Base-by-base conservation (phyloP, 768 basidiomycete genomes). In the Mycena belliarum region DNA sequence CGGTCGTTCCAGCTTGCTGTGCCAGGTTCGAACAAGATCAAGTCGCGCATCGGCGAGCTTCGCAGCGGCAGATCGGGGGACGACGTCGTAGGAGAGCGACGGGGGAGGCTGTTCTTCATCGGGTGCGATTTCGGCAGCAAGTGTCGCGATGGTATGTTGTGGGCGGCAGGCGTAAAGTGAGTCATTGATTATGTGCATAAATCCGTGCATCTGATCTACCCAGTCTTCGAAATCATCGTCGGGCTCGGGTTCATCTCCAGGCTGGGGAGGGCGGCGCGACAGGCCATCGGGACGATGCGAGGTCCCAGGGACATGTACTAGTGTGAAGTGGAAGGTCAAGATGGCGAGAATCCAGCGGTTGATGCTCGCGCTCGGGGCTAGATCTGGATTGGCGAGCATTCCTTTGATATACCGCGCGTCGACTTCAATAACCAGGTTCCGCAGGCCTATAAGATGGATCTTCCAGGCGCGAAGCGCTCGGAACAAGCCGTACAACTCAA, bases 361-460 rank as follows among this genome's bases (percentile, higher is more conserved):
- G 4, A 73, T 66, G 5, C 60, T 49, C 0, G 65, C 60, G 28
- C 61, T 70, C 4, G 68, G 70, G 35, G 57, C 66, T 20, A 61
- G 40, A 48, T 68, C 65, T 3, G 62, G 73, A 16, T 68, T 70
- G 9, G 56, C 63, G 10, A 72, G 56, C 73, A 74, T 78, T 3
- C 73, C 76, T 23, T 68, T 65, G 29, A 79, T 69, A 52, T 73
- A 78, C 11, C 66, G 61, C 0, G 75, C 74, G 49, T 79, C 74
- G 2, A 76, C 71, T 54, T 77, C 74, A 16, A 78, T 67, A 0
- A 66, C 54, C 0, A 79, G 63, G 40, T 73, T 69, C 3, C 65
- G 64, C 1, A 72, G 23, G 0, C 74, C 70, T 33, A 76, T 67
- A 14, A 75, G 29, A 25, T 68, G 68, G 0, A 68, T 51, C 26